These are phyloP conservation scores for Larix kaempferi DNA, from an alignment of 75 land plant genomes.

Conservation along the genomic window DNA sequence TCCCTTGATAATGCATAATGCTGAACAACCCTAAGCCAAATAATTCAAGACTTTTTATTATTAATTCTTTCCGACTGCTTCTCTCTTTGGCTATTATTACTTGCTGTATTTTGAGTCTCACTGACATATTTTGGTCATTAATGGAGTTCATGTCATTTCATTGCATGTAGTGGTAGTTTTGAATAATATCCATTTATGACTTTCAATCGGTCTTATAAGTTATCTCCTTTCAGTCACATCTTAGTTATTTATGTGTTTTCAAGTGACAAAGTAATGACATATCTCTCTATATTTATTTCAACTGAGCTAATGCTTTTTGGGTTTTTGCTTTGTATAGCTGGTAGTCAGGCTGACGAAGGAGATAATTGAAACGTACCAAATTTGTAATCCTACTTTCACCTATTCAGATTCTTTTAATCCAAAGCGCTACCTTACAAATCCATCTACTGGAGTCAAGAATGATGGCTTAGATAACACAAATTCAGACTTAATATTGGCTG, in stretches of 20 bases:
- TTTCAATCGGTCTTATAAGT: neutral
- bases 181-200: neutral
- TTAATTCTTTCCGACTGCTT: neutral
- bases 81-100: neutral
- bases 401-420: slow-evolving; percentile 61
- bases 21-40: neutral
- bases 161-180: neutral
- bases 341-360: slow-evolving; percentile 69
- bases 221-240: no score
- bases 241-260: neutral
- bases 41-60: neutral
- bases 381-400: slow-evolving; percentile 70
- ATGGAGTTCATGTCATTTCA: no score
- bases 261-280: neutral
- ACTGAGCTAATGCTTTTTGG: neutral
- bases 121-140: neutral
- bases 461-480: slow-evolving; percentile 88
- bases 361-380: slow-evolving; percentile 70
- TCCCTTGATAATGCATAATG: neutral
- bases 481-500: slow-evolving; percentile 76
- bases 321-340: slow-evolving; percentile 47
- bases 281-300: neutral
- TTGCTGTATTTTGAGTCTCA: neutral
- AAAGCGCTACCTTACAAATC: slow-evolving; percentile 78
- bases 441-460: slow-evolving; percentile 70